phyloP scores from a whole-genome alignment of 23 red algal genomes.

The Cyanidium caldarium region DNA sequence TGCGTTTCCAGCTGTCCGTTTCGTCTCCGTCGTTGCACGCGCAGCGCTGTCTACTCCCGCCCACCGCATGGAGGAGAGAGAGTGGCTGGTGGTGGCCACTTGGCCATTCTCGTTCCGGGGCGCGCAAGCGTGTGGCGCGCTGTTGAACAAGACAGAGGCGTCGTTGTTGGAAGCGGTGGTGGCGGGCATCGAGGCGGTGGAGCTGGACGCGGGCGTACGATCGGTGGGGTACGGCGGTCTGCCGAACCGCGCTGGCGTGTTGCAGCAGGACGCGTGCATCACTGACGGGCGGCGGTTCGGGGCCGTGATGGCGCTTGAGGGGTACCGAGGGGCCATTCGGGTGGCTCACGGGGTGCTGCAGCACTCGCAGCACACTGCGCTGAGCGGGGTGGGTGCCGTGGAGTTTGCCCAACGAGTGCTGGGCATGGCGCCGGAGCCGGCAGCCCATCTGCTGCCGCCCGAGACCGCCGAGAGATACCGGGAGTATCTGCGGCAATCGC shows the following conservation, averaged over 20 bases:
- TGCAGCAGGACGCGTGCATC: constrained; percentile 74
- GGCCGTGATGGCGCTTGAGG: constrained; percentile 41
- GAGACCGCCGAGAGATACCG: background rate
- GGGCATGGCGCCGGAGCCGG: background rate
- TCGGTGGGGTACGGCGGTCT: constrained; percentile 85
- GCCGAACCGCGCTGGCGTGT: constrained; percentile 32
- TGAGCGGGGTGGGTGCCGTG: constrained; percentile 38
- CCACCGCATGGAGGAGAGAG: too few relatives aligned
- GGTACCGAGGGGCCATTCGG: constrained; percentile 30
- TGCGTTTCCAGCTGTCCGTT: too few relatives aligned
- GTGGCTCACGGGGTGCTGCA: constrained; percentile 33
- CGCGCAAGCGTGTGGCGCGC: background rate
- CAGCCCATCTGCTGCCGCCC: background rate
- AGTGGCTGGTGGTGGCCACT: background rate
- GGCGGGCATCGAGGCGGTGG: constrained; percentile 37
- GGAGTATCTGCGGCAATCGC: background rate
- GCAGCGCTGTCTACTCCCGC: too few relatives aligned
- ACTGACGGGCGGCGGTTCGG: constrained; percentile 17
- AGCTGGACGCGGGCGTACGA: constrained; percentile 37
- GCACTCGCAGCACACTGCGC: constrained; percentile 29
- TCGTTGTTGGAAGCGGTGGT: constrained; percentile 21
- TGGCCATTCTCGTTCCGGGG: background rate
- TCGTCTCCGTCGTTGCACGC: too few relatives aligned
- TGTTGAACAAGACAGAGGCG: background rate
- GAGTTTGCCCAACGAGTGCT: constrained; percentile 23